phyloP scores from a whole-genome alignment of 2,329 filamentous ascomycete species.

The Pyricularia sp. region DNA sequence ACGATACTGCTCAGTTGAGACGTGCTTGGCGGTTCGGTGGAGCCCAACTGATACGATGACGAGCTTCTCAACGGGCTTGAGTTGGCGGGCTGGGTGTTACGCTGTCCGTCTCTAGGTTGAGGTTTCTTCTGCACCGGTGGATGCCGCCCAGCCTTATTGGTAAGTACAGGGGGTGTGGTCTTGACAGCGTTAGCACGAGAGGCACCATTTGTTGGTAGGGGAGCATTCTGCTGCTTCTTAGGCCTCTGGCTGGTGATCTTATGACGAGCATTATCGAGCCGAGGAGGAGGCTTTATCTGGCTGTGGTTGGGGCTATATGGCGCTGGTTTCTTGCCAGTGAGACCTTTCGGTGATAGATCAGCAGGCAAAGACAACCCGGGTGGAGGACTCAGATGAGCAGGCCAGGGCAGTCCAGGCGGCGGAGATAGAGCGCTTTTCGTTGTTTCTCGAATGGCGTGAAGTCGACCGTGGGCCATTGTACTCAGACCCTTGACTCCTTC shows the following conservation, averaged over 20 bases:
- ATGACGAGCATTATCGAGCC: neutral
- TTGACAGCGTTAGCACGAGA: neutral
- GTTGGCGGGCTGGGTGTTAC: neutral
- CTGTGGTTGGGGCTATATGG: neutral
- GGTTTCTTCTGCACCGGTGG: neutral
- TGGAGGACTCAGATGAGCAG: too few species aligned
- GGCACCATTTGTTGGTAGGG: neutral
- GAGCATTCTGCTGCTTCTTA: neutral
- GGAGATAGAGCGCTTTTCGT: neutral
- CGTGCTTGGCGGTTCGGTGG: neutral
- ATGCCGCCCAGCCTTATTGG: neutral
- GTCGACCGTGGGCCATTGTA: constrained; percentile 18
- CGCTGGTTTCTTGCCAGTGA: neutral
- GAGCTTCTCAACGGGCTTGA: neutral
- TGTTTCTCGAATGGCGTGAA: constrained; percentile 22
- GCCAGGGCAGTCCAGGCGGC: neutral
- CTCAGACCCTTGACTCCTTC: constrained; percentile 6
- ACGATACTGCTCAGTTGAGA: neutral
- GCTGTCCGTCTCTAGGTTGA: neutral
- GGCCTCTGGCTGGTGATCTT: neutral
- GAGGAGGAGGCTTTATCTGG: neutral
- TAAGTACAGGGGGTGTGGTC: neutral
- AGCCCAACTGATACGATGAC: neutral
- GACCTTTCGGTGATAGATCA: neutral
- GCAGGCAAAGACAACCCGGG: neutral